Evolutionary conservation across 23 red algal genomes (phyloP).

Genomic region (Gracilaria caudata): DNA sequence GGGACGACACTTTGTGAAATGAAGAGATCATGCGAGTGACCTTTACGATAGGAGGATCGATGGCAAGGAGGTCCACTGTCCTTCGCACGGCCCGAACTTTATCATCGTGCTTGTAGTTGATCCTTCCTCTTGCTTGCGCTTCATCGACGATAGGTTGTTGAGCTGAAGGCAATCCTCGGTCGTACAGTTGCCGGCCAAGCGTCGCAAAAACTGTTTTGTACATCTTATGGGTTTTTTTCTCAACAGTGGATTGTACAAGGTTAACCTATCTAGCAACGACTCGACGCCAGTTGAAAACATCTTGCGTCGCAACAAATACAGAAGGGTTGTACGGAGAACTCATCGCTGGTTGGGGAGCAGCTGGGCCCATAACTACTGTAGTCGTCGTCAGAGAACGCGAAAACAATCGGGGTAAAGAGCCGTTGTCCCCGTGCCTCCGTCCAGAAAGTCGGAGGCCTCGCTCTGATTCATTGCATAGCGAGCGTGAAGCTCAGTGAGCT

Average conservation of each 20-base stretch:
- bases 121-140: neutral
- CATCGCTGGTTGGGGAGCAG: too few relatives aligned
- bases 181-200: conserved; percentile 28
- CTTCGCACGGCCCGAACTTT: neutral
- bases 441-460: too few relatives aligned
- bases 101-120: conserved; percentile 12
- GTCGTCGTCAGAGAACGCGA: too few relatives aligned
- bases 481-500: too few relatives aligned
- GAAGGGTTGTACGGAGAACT: too few relatives aligned
- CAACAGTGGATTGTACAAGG: neutral
- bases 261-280: too few relatives aligned
- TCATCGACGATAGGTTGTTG: conserved; percentile 21
- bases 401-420: too few relatives aligned
- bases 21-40: neutral
- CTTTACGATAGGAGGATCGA: neutral
- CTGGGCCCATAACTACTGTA: too few relatives aligned
- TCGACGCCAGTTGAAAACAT: too few relatives aligned
- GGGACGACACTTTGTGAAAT: neutral
- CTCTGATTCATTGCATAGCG: too few relatives aligned
- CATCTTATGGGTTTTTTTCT: neutral
- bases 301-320: too few relatives aligned
- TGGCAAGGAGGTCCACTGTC: neutral
- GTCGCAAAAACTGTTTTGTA: conserved; percentile 36
- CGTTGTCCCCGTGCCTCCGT: too few relatives aligned
- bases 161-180: conserved; percentile 4